phyloP scores from a whole-genome alignment of 177 flowering plant genomes.

The Vitis hybrid region DNA sequence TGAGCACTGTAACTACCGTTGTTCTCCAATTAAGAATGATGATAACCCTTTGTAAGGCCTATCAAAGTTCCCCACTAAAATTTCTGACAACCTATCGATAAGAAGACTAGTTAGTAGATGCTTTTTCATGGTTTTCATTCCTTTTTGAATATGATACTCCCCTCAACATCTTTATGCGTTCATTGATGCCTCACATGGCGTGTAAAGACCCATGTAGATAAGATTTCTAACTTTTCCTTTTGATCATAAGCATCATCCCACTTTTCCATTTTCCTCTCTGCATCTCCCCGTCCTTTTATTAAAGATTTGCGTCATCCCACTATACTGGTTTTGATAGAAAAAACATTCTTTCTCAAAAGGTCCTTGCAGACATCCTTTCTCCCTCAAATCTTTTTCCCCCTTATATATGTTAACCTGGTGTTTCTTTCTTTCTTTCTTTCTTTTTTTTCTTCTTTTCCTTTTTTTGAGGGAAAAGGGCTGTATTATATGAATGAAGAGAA shows the following conservation, averaged over 20 bases:
- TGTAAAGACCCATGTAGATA: slow-evolving; percentile 25
- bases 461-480: background rate
- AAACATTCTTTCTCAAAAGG: slow-evolving; percentile 8
- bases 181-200: slow-evolving; percentile 10
- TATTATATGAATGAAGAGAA: background rate
- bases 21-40: background rate
- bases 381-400: background rate
- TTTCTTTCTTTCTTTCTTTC: background rate
- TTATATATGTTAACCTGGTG: background rate
- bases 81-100: slow-evolving; percentile 7
- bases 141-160: background rate
- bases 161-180: slow-evolving; percentile 2
- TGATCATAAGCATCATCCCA: background rate
- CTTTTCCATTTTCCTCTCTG: slow-evolving; percentile 2
- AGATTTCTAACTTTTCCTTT: slow-evolving; percentile 10
- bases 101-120: slow-evolving; percentile 3
- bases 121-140: background rate
- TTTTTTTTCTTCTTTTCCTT: background rate
- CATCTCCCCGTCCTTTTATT: slow-evolving; percentile 8
- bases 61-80: background rate
- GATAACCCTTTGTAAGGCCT: background rate
- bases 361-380: background rate
- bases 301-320: slow-evolving; percentile 24
- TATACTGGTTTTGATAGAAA: background rate
- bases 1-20: no score